Evolutionary conservation across 23 red algal species (phyloP).

Genomic region (Gracilaria gracilis): DNA sequence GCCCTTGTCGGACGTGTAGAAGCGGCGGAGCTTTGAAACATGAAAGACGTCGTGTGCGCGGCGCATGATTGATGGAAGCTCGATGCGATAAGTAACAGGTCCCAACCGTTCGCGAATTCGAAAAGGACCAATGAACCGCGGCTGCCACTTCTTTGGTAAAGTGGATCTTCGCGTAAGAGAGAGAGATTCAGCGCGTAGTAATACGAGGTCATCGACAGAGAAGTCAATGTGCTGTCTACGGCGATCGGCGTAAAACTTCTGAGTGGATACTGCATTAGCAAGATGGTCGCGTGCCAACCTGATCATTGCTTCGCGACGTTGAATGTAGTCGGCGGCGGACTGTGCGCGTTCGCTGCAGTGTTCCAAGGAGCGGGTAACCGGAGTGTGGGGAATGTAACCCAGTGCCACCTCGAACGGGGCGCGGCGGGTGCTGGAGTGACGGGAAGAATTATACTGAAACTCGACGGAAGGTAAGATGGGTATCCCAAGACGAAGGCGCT

Average conservation of each 20-base stretch:
- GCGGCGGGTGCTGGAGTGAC: slow-evolving; percentile 5
- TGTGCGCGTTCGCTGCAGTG: not conserved
- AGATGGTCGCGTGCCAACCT: slow-evolving; percentile 6
- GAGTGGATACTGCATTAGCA: not conserved
- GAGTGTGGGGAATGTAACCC: not conserved
- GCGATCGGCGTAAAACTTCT: slow-evolving; percentile 17
- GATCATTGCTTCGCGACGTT: not conserved
- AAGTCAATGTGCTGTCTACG: not conserved
- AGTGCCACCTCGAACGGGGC: slow-evolving; percentile 32
- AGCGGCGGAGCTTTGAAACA: not conserved
- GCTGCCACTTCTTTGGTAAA: slow-evolving; percentile 21
- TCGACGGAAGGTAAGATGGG: not conserved
- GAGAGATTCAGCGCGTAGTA: slow-evolving; percentile 5
- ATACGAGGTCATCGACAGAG: not conserved
- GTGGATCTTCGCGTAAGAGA: not conserved
- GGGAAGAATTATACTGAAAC: slow-evolving; percentile 37
- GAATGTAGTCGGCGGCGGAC: no score
- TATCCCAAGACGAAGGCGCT: not conserved
- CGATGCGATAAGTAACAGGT: not conserved
- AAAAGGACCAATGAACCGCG: not conserved
- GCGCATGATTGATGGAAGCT: not conserved
- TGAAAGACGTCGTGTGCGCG: slow-evolving; percentile 19
- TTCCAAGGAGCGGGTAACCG: not conserved
- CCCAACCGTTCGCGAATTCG: not conserved
- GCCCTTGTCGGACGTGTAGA: not conserved